Evolutionary conservation across 345 rosid species (phyloP).

Genomic region (Syzygium oleosum): DNA sequence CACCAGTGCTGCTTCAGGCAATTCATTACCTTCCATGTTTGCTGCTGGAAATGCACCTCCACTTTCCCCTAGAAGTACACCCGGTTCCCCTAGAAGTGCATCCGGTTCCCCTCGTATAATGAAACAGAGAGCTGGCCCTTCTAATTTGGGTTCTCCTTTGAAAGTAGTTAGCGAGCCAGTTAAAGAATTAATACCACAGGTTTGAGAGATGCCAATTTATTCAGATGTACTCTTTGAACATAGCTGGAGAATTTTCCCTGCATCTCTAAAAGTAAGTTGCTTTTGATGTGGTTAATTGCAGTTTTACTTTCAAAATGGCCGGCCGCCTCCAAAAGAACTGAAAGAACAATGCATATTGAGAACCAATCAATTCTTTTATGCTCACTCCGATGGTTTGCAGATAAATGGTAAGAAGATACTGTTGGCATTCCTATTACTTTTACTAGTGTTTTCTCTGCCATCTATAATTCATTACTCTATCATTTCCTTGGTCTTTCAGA

Average conservation of each 20-base stretch:
- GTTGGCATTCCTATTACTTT: not conserved
- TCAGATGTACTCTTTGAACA: not conserved
- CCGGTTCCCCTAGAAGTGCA: conserved; percentile 61
- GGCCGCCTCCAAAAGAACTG: conserved; percentile 59
- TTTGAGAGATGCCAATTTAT: conserved; percentile 12
- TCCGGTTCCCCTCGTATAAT: conserved; percentile 67
- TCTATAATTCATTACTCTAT: conserved; percentile 1
- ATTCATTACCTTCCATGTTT: conserved; percentile 74
- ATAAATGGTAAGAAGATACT: conserved; percentile 38
- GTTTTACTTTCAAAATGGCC: conserved; percentile 88
- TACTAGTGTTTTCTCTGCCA: not conserved
- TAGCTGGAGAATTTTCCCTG: not conserved
- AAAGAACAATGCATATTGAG: conserved; percentile 55
- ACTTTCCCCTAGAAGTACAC: conserved; percentile 70
- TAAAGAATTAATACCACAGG: conserved; percentile 83
- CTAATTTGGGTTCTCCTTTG: conserved; percentile 67
- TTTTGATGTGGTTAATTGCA: conserved; percentile 21
- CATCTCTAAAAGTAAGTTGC: not conserved
- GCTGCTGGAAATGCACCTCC: conserved; percentile 81
- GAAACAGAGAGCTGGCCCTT: conserved; percentile 56
- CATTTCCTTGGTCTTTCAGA: conserved; percentile 36
- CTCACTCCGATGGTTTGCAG: conserved; percentile 48
- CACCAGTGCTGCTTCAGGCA: conserved; percentile 36
- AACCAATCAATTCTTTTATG: conserved; percentile 44
- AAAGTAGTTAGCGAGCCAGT: conserved; percentile 53